phyloP scores from a whole-genome alignment of 495 filamentous ascomycete genomes.

The Hypoxylon trugodes region DNA sequence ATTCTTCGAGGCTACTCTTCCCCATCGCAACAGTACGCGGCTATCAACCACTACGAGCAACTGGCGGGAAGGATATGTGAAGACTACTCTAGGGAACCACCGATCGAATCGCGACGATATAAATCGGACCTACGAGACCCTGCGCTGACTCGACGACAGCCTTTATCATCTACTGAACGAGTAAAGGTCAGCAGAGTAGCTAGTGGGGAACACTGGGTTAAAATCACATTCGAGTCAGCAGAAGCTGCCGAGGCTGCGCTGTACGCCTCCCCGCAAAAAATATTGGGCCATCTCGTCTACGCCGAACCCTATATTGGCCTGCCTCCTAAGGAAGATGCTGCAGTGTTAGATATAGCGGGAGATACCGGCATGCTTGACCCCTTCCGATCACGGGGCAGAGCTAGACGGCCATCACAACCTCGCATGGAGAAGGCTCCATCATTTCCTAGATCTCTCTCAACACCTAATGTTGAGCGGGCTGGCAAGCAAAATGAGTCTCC shows the following conservation, averaged over 20 bases:
- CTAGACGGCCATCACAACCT: conserved; percentile 25
- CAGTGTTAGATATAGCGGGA: conserved; percentile 59
- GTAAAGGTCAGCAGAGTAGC: conserved; percentile 77
- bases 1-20: conserved; percentile 83
- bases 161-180: conserved; percentile 73
- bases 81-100: conserved; percentile 81
- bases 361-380: conserved; percentile 42
- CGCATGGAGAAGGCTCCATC: conserved; percentile 15
- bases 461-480: not conserved
- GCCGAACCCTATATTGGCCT: conserved; percentile 79
- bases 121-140: conserved; percentile 72
- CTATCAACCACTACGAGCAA: conserved; percentile 83
- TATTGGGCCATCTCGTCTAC: conserved; percentile 78
- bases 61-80: conserved; percentile 85
- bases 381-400: conserved; percentile 11
- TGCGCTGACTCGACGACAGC: conserved; percentile 62
- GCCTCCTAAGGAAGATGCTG: conserved; percentile 71
- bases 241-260: conserved; percentile 79
- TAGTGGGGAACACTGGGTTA: conserved; percentile 89
- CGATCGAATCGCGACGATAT: conserved; percentile 61
- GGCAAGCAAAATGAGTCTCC: conserved; percentile 35
- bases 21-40: conserved; percentile 78
- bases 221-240: conserved; percentile 86
- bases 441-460: conserved; percentile 6
- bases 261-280: conserved; percentile 76